These are phyloP conservation scores for Bacterosira constricta DNA, from an alignment of 108 stramenopile genomes.

Conservation along the genomic window DNA sequence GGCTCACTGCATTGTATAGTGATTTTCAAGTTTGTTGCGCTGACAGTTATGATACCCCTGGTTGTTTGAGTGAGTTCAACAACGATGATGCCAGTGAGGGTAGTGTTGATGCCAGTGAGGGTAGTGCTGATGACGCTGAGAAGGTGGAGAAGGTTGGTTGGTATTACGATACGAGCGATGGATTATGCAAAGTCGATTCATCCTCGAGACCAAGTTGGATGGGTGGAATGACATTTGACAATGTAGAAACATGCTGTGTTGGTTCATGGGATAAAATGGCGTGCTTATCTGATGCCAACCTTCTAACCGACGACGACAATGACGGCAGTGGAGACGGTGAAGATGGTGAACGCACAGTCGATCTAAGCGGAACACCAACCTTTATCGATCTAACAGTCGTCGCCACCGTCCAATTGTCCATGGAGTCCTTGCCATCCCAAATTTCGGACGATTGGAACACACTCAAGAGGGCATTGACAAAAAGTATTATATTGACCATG, in stretches of 20 bases:
- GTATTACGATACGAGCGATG: conserved; percentile 3
- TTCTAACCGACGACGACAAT: no score
- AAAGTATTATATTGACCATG: conserved; percentile 17
- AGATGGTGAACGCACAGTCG: no score
- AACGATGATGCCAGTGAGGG: no score
- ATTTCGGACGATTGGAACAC: not conserved
- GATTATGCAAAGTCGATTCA: conserved; percentile 15
- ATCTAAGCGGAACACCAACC: no score
- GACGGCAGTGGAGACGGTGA: no score
- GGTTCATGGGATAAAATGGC: no score
- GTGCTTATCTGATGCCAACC: no score
- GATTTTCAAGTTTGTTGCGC: not conserved
- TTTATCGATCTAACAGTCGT: not conserved
- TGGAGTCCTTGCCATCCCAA: not conserved
- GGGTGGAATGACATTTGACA: not conserved
- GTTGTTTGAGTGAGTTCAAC: no score
- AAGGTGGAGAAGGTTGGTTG: not conserved
- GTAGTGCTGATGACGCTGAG: no score
- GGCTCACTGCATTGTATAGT: not conserved
- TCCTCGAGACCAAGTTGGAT: conserved; percentile 5
- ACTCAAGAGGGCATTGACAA: conserved; percentile 10
- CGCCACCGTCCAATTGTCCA: not conserved
- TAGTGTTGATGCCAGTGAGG: no score
- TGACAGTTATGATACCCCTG: no score
- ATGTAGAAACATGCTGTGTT: conserved; percentile 4